phyloP scores from a whole-genome alignment of 331 rosid genomes.

The Telfairia occidentalis region DNA sequence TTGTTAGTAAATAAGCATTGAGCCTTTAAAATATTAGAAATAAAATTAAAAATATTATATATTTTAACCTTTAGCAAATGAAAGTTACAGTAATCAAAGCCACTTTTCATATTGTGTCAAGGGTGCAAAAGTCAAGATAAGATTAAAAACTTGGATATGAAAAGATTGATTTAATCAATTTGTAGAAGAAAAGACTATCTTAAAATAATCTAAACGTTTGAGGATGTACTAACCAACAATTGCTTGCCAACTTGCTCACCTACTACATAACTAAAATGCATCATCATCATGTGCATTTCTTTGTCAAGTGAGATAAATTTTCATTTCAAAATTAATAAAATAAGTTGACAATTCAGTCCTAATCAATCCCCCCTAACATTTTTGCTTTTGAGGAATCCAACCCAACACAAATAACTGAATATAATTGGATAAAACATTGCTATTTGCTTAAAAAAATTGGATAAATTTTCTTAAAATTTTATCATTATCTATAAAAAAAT shows the following conservation, averaged over 20 bases:
- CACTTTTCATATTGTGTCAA: not conserved
- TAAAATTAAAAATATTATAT: not conserved
- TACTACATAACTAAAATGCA: slow-evolving; percentile 9
- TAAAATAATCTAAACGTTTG: not conserved
- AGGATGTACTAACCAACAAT: not conserved
- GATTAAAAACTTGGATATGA: not conserved
- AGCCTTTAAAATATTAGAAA: not conserved
- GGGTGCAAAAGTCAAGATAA: not conserved
- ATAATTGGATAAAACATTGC: not conserved
- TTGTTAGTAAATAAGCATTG: not conserved
- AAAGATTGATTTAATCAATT: not conserved
- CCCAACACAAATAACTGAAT: not conserved
- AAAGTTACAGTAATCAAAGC: not conserved
- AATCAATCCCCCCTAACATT: not conserved
- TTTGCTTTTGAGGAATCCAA: not conserved
- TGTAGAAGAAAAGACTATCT: not conserved
- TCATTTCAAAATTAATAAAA: not conserved
- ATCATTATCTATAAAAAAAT: not conserved
- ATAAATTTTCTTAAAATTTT: not conserved
- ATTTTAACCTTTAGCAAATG: not conserved
- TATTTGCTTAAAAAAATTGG: not conserved
- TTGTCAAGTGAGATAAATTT: not conserved
- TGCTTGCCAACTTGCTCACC: slow-evolving; percentile 2
- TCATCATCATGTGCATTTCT: not conserved
- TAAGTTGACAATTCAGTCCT: not conserved